A percentile compares a stretch with the other conserved stretches of the same genome.
phyloP scores from a whole-genome alignment of 495 filamentous ascomycete species.

The Penicillium turbatum region DNA sequence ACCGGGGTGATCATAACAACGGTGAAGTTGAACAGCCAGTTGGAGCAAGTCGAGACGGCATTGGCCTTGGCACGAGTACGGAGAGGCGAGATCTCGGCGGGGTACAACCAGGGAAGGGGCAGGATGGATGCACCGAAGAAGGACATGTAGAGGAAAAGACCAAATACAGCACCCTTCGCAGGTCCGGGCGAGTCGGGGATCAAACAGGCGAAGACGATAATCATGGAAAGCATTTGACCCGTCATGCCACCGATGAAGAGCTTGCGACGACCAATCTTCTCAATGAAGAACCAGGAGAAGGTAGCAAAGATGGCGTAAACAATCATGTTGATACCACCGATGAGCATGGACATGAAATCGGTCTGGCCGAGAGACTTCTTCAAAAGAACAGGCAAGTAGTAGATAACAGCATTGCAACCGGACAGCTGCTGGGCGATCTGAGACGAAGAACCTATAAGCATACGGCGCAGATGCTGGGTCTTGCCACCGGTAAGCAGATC shows the following conservation, averaged over 20 bases:
- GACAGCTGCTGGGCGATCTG: slow-evolving; percentile 82
- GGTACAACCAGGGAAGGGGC: slow-evolving; percentile 52
- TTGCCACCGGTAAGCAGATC: slow-evolving; percentile 43
- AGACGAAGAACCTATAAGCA: slow-evolving; percentile 51
- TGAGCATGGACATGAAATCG: slow-evolving; percentile 63
- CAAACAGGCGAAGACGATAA: slow-evolving; percentile 68
- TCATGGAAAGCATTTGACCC: slow-evolving; percentile 67
- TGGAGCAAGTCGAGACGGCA: slow-evolving; percentile 68
- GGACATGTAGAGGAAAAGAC: slow-evolving; percentile 75
- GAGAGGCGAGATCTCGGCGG: slow-evolving; percentile 70
- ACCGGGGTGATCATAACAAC: slow-evolving; percentile 80
- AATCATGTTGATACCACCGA: slow-evolving; percentile 82
- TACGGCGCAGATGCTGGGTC: slow-evolving; percentile 45
- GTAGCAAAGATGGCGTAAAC: slow-evolving; percentile 76
- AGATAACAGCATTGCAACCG: slow-evolving; percentile 78
- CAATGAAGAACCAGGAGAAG: slow-evolving; percentile 80
- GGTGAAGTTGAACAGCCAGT: slow-evolving; percentile 80
- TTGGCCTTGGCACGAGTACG: slow-evolving; percentile 72
- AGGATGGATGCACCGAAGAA: slow-evolving; percentile 74
- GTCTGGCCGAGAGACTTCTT: slow-evolving; percentile 57
- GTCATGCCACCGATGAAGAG: slow-evolving; percentile 69
- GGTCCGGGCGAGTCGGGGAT: slow-evolving; percentile 52
- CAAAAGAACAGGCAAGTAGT: slow-evolving; percentile 78
- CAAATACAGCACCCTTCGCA: slow-evolving; percentile 69
- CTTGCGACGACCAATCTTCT: slow-evolving; percentile 70